Conservation (phyloP, 1,139 yeast genomes). For the Magnusiomyces sp. region DNA sequence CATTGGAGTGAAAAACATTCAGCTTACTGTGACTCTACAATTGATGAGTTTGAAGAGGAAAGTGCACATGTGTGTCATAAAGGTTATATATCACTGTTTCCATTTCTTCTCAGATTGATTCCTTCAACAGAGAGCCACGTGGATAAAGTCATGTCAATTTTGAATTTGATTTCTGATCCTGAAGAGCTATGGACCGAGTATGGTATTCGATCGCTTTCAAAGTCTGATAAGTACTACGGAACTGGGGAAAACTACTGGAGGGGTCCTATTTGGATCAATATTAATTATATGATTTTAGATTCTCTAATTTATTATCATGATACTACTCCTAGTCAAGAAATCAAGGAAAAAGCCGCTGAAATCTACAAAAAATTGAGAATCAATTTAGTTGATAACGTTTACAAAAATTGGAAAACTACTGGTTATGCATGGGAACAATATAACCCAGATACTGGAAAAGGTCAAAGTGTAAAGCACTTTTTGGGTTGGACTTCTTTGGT, state of each 20-base stretch:
- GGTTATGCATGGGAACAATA: slow-evolving; percentile 93
- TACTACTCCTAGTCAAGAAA: slow-evolving; percentile 21
- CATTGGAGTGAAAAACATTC: slow-evolving; percentile 70
- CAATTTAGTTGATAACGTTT: slow-evolving; percentile 62
- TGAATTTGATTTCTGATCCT: slow-evolving; percentile 57
- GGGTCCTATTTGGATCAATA: slow-evolving; percentile 89
- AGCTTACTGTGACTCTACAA: slow-evolving; percentile 78
- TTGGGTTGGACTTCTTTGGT: slow-evolving; percentile 91
- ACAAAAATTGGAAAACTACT: slow-evolving; percentile 57
- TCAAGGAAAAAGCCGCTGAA: slow-evolving; percentile 35
- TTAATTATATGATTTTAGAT: slow-evolving; percentile 75
- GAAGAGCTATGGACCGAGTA: slow-evolving; percentile 67
- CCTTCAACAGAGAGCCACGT: slow-evolving; percentile 35
- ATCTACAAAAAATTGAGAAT: slow-evolving; percentile 52
- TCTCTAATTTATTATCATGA: slow-evolving; percentile 49
- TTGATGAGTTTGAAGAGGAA: slow-evolving; percentile 58
- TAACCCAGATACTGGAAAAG: slow-evolving; percentile 63
- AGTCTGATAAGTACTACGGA: slow-evolving; percentile 55
- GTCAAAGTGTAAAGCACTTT: slow-evolving; percentile 81
- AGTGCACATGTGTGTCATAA: slow-evolving; percentile 65
- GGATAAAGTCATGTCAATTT: slow-evolving; percentile 40
- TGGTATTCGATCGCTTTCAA: slow-evolving; percentile 79
- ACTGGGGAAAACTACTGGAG: slow-evolving; percentile 93
- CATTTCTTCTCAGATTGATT: slow-evolving; percentile 67
- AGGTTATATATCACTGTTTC: slow-evolving; percentile 83